Percentiles rank a stretch among this genome's conserved stretches.
phyloP scores from a whole-genome alignment of 208 protist genomes.

The Leishmania amazonensis region DNA sequence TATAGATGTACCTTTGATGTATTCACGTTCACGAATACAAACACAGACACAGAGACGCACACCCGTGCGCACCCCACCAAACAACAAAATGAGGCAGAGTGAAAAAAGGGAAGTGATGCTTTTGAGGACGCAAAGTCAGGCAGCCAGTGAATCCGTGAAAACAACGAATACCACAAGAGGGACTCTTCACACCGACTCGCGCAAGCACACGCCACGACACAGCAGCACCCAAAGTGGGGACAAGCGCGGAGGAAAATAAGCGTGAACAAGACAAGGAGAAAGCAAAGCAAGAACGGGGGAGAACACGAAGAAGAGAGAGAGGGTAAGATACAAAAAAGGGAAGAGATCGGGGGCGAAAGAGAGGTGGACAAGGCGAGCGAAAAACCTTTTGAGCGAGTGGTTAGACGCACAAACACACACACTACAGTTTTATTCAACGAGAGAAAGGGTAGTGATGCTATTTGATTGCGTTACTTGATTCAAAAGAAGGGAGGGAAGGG shows the following conservation, averaged over 20 bases:
- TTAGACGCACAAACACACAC: background rate
- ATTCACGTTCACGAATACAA: background rate
- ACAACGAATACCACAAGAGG: background rate
- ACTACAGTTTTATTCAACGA: background rate
- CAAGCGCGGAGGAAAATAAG: background rate
- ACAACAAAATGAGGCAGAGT: background rate
- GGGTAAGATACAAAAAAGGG: background rate
- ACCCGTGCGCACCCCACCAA: background rate
- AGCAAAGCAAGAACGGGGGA: background rate
- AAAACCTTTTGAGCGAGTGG: background rate
- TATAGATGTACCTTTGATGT: background rate
- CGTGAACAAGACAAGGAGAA: background rate
- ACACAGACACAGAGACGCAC: background rate
- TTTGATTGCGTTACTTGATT: slow-evolving; percentile 1
- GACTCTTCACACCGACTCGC: background rate
- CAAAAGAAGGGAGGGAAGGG: background rate
- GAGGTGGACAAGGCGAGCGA: background rate
- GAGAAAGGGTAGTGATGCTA: background rate
- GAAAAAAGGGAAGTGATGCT: background rate
- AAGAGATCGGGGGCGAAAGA: background rate
- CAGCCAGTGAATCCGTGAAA: background rate
- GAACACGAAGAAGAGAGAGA: background rate
- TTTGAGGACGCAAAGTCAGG: background rate
- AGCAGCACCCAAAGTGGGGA: background rate
- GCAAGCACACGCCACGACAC: background rate